These are phyloP conservation scores for Trapa incisa DNA, from an alignment of 345 rosid genomes.

Conservation along the genomic window DNA sequence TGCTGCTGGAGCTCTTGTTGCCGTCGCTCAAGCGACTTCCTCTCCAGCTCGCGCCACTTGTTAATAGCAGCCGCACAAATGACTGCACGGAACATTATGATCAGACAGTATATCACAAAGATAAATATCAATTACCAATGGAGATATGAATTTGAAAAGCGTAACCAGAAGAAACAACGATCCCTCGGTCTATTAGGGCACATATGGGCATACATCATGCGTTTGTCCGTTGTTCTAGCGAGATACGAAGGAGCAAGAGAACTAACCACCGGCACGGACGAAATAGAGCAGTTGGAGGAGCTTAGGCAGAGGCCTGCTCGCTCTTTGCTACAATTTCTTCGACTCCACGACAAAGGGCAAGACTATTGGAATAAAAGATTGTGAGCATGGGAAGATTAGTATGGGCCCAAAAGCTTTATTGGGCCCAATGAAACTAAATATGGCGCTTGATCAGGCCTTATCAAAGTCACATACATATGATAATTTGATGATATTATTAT, in stretches of 20 bases:
- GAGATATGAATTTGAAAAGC: not conserved
- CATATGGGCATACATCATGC: not conserved
- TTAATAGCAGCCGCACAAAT: slow-evolving; percentile 46
- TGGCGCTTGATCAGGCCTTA: too few relatives aligned
- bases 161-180: not conserved
- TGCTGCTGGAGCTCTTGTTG: slow-evolving; percentile 8
- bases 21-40: slow-evolving; percentile 29
- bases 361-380: too few relatives aligned
- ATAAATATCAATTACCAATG: too few relatives aligned
- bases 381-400: too few relatives aligned
- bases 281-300: slow-evolving; percentile 35
- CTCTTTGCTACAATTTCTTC: not conserved
- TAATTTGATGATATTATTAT: too few relatives aligned
- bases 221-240: not conserved
- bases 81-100: slow-evolving; percentile 23
- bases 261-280: slow-evolving; percentile 73
- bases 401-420: too few relatives aligned
- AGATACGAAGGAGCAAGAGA: not conserved
- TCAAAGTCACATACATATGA: too few relatives aligned
- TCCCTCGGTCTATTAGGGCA: not conserved
- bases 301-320: slow-evolving; percentile 28
- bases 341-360: too few relatives aligned
- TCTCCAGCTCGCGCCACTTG: slow-evolving; percentile 63
- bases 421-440: too few relatives aligned
- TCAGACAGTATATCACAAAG: not conserved